Percentiles rank a stretch among this genome's conserved stretches.
phyloP scores from a whole-genome alignment of 768 basidiomycete species.

The Kwoniella dendrophila region DNA sequence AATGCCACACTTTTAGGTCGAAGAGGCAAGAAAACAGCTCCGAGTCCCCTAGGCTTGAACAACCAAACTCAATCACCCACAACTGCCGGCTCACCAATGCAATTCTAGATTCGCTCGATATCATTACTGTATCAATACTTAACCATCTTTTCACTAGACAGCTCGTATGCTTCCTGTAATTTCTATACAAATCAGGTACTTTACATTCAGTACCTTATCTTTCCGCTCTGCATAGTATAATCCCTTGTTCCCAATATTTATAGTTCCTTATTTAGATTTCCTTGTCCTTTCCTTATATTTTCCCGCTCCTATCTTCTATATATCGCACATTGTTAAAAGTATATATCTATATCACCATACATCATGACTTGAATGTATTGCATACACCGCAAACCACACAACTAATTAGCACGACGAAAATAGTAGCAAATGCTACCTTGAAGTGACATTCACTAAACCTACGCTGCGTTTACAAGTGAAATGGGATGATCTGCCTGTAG shows the following conservation, averaged over 20 bases:
- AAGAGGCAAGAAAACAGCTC: constrained; percentile 53
- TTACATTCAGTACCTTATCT: neutral
- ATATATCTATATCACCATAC: neutral
- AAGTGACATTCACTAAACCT: no score
- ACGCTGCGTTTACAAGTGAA: no score
- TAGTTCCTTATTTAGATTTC: no score
- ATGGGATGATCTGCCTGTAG: no score
- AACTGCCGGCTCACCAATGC: constrained; percentile 45
- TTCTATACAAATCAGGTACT: neutral
- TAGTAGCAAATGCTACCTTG: no score
- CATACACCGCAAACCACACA: no score
- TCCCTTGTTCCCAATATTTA: neutral
- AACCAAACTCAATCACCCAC: constrained; percentile 22
- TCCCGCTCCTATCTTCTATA: neutral
- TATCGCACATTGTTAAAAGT: neutral
- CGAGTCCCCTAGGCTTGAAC: constrained; percentile 43
- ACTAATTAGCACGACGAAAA: no score
- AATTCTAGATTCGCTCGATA: no score
- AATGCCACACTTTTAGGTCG: constrained; percentile 79
- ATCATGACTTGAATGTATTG: neutral
- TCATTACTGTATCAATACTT: no score
- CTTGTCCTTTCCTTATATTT: neutral
- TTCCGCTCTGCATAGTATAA: neutral
- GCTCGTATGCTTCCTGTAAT: no score
- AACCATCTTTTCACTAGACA: no score